These are phyloP conservation scores for Tieghemiomyces parasiticus DNA, from an alignment of 192 early-diverging fungal species.

Conservation along the genomic window DNA sequence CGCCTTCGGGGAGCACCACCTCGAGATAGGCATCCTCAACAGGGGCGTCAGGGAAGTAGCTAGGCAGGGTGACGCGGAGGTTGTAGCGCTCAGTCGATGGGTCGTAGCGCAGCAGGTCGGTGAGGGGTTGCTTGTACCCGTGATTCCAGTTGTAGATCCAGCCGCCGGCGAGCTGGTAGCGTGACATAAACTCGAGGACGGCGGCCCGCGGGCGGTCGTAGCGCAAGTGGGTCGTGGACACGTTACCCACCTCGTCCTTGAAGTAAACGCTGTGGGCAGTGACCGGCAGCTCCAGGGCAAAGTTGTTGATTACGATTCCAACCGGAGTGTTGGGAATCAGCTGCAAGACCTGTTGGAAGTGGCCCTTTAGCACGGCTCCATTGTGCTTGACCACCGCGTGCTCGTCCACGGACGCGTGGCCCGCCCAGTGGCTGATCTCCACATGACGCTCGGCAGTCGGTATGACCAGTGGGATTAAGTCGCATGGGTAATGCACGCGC, in stretches of 20 bases:
- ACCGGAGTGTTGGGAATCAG: slow-evolving; percentile 12
- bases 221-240: slow-evolving; percentile 70
- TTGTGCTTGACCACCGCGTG: slow-evolving; percentile 54
- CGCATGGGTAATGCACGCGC: slow-evolving; percentile 49
- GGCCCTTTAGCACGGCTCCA: slow-evolving; percentile 11
- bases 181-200: slow-evolving; percentile 64
- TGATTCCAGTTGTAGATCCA: slow-evolving; percentile 96
- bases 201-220: slow-evolving; percentile 27
- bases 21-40: slow-evolving; percentile 50
- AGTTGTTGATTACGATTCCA: slow-evolving; percentile 24
- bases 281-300: slow-evolving; percentile 41
- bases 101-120: slow-evolving; percentile 41
- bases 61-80: slow-evolving; percentile 57
- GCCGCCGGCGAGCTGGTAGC: slow-evolving; percentile 91
- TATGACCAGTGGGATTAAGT: slow-evolving; percentile 38
- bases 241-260: slow-evolving; percentile 88
- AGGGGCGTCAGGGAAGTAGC: slow-evolving; percentile 40
- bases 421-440: slow-evolving; percentile 73
- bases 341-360: slow-evolving; percentile 20
- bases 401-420: slow-evolving; percentile 70
- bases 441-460: slow-evolving; percentile 48
- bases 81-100: slow-evolving; percentile 28
- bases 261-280: slow-evolving; percentile 63
- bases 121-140: slow-evolving; percentile 70
- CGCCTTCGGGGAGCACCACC: slow-evolving; percentile 85